Percentiles rank a stretch among this genome's conserved stretches.
Conservation (phyloP, 495 filamentous ascomycete species). For the Parachaetomium inaequale region DNA sequence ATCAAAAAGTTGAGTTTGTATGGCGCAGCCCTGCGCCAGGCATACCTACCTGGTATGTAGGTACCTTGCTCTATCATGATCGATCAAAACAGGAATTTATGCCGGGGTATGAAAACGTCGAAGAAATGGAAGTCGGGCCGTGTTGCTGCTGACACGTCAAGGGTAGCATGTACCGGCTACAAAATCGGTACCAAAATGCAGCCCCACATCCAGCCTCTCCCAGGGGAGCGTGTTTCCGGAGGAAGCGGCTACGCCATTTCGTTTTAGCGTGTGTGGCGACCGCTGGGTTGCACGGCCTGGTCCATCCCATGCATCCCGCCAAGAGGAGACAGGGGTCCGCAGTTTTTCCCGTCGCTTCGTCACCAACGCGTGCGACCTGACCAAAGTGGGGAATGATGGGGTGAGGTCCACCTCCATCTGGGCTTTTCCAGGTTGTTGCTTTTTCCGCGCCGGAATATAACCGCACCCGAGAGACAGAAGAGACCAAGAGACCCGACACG, state of each 20-base stretch:
- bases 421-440: not conserved
- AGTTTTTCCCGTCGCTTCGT: slow-evolving; percentile 25
- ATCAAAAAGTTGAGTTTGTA: too few species aligned
- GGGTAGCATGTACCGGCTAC: not conserved
- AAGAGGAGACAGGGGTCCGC: slow-evolving; percentile 21
- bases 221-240: slow-evolving; percentile 33
- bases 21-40: too few species aligned
- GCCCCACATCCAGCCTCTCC: slow-evolving; percentile 24
- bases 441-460: not conserved
- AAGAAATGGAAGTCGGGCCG: not conserved
- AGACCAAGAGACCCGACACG: not conserved
- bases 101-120: not conserved
- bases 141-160: not conserved
- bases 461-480: not conserved
- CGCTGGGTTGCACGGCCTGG: slow-evolving; percentile 18
- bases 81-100: too few species aligned
- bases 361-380: slow-evolving; percentile 19
- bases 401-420: not conserved
- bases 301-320: slow-evolving; percentile 28
- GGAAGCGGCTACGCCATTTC: slow-evolving; percentile 35
- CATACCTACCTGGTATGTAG: too few species aligned
- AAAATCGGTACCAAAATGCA: not conserved
- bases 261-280: slow-evolving; percentile 31
- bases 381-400: not conserved
- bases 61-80: too few species aligned